A percentile compares a stretch with the other conserved stretches of the same genome.
Conservation (phyloP, 1,284 basidiomycete species). For the Pholiota adiposa region DNA sequence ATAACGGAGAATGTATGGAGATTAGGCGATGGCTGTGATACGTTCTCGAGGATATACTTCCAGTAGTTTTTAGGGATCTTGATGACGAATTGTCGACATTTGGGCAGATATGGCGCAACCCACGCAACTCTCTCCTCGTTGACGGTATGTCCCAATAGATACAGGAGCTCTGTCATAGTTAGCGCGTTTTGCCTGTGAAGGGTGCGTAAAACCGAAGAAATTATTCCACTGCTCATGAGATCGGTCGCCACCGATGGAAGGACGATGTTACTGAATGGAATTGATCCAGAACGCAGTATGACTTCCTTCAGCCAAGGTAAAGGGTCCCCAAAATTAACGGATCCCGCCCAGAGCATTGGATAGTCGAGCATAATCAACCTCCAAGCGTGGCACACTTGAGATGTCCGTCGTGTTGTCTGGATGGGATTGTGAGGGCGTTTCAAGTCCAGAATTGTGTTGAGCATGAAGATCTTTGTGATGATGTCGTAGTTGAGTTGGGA, state of each 20-base stretch:
- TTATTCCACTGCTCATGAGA: not conserved
- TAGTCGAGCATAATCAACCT: slow-evolving; percentile 8
- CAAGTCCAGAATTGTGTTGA: slow-evolving; percentile 9
- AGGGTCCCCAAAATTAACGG: slow-evolving; percentile 14
- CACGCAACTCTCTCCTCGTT: not conserved
- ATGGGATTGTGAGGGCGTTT: slow-evolving; percentile 10
- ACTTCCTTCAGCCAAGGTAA: slow-evolving; percentile 14
- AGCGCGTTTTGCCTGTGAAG: too few species aligned
- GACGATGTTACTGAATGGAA: slow-evolving; percentile 6
- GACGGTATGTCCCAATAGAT: not conserved
- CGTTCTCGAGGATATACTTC: not conserved
- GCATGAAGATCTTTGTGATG: slow-evolving; percentile 16
- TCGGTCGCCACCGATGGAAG: slow-evolving; percentile 7
- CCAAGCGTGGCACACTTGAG: slow-evolving; percentile 19
- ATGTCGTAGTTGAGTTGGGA: slow-evolving; percentile 16
- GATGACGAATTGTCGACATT: not conserved
- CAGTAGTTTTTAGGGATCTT: slow-evolving; percentile 1
- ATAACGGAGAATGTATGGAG: slow-evolving; percentile 6
- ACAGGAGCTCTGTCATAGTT: not conserved
- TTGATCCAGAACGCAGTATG: slow-evolving; percentile 4
- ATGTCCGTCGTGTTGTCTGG: slow-evolving; percentile 6
- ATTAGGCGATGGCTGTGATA: slow-evolving; percentile 1
- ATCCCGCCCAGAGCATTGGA: slow-evolving; percentile 15
- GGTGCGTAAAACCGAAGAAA: too few species aligned
- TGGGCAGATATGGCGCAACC: not conserved